Evolutionary conservation across 2,329 filamentous ascomycete genomes (phyloP), one percentile per base, ranked within the genome.

Genomic region (Alternaria postmessia): DNA sequence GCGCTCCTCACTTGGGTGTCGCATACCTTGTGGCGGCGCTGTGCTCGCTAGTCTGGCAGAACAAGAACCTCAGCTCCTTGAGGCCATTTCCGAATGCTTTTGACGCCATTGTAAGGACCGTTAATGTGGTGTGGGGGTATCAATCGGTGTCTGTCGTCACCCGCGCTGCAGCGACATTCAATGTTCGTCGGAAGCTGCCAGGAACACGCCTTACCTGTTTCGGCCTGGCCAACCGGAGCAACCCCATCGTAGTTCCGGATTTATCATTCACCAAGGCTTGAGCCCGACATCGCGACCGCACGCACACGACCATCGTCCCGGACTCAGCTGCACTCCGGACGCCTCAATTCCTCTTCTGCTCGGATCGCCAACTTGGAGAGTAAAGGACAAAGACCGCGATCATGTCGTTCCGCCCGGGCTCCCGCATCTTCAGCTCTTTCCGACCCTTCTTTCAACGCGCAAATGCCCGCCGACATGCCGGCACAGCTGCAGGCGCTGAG

Each of bases 31-130:
- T 90, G 65, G 92, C 89, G 75, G 92, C 91, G 85, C 94, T 97
- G 78, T 93, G 89, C 79, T 96, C 91, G 68, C 91, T 92, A 54
- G 92, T 94, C 83, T 98, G 94, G 85, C 95, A 98, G 84, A 98
- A 94, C 74, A 96, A 87, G 84, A 99, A 99, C 79, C 95, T 91
- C 79, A 99, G 87, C 86, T 99, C 95, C 86, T 93, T 96, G 79
- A 99, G 86, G 69, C 88, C 84, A 81, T 93, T 91, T 71, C 88
- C 87, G 83, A 99, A 99, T 73, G 89, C 92, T 86, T 95, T 96
- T 82, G 87, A 85, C 71, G 93, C 92, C 95, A 98, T 98, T 68
- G 70, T 85, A 77, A 41, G 47, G 51, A 53, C 32, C 38, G 44
- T 22, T 43, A n/a, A 24, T 12, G 49, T 39, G 47, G 58, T 36